Base-by-base conservation (phyloP, 106 monocot genomes). In the Gastrodia elata region DNA sequence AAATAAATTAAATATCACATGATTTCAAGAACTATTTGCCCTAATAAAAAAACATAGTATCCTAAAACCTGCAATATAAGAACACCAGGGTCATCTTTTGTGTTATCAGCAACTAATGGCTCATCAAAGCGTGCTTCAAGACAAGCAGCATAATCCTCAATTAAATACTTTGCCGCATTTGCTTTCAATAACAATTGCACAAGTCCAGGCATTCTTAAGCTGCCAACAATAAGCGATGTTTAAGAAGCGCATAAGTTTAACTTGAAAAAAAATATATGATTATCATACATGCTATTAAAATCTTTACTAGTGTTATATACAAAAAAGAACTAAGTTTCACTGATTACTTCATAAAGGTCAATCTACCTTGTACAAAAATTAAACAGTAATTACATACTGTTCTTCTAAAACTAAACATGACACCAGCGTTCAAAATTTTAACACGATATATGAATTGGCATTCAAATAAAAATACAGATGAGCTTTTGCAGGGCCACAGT, bases 111-210 rank as follows among this genome's bases (percentile, higher is more conserved):
- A 58, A 73, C 28, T 43, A 85, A 74, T 39, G 76, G 88, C 49
- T 90, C 97, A 65, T 97, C 97, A 82, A 93, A 85, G 43, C 88
- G 93, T 41, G 77, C 86, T 76, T 97, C 97, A 59, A 97, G 72
- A 83, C 86, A 97, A 48, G 88, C 80, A 38, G 93, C 93, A 88
- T 80, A 97, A 85, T 97, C 97, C 59, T 89, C 90, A 77, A 93
- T 70, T 18, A 97, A 70, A 59, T 65, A 77, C 68, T 85, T 93
- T 14, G 83, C 84, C 35, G 82, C 86, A 83, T 83, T 91, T 70
- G 86, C 72, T 82, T 88, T 93, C 73, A 97, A 70, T 72, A 97
- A 64, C 30, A 97, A 80, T 34, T 86, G 97, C 46, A 88, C 93
- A 38, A 97, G 86, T 26, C 90, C 93, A 75, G 79, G 86, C 71